phyloP scores from a whole-genome alignment of 73 alveolate species.

The Blepharisma japonicum region DNA sequence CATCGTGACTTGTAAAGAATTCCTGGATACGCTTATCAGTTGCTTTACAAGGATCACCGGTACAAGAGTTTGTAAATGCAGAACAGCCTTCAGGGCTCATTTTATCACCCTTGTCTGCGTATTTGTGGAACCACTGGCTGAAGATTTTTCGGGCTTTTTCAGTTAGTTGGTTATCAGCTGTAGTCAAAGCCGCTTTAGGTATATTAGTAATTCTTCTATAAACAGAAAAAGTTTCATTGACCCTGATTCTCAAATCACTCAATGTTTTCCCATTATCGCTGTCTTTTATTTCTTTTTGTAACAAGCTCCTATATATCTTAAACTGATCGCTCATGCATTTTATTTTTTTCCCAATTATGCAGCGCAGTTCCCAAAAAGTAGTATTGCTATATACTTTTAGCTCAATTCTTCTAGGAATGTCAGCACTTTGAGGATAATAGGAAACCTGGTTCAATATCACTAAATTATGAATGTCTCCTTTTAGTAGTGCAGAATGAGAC shows the following conservation, averaged over 20 bases:
- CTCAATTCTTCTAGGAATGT: slow-evolving; percentile 56
- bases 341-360: slow-evolving; percentile 49
- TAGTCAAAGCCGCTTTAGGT: slow-evolving; percentile 32
- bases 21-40: slow-evolving; percentile 54
- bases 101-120: slow-evolving; percentile 57
- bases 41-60: slow-evolving; percentile 68
- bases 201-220: slow-evolving; percentile 22
- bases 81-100: slow-evolving; percentile 68
- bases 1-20: slow-evolving; percentile 57
- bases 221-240: slow-evolving; percentile 42
- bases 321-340: slow-evolving; percentile 54
- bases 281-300: slow-evolving; percentile 63
- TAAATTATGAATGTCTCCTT: slow-evolving; percentile 50
- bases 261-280: slow-evolving; percentile 79
- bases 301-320: slow-evolving; percentile 47
- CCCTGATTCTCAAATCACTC: slow-evolving; percentile 62
- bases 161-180: slow-evolving; percentile 36
- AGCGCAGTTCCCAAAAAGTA: slow-evolving; percentile 81
- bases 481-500: slow-evolving; percentile 44
- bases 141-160: slow-evolving; percentile 60
- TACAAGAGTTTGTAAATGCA: slow-evolving; percentile 66
- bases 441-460: slow-evolving; percentile 43
- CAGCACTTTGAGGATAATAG: slow-evolving; percentile 40
- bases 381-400: slow-evolving; percentile 54
- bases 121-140: slow-evolving; percentile 54